Percentiles rank a stretch among this genome's conserved stretches.
phyloP scores from a whole-genome alignment of 768 basidiomycete genomes.

The Solioccasus polychromus region DNA sequence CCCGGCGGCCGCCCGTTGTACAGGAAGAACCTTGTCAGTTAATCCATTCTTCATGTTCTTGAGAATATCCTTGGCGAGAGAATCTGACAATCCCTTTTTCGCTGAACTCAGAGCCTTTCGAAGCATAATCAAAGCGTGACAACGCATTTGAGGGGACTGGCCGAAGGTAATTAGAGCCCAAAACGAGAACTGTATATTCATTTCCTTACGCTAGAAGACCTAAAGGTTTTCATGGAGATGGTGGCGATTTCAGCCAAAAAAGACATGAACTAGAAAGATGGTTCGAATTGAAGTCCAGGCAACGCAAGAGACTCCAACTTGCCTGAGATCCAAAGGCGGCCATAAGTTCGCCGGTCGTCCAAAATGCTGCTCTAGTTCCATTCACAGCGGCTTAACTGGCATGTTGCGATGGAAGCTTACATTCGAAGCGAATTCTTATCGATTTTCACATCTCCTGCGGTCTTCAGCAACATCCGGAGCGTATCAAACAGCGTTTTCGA shows the following conservation, averaged over 20 bases:
- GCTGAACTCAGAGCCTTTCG: conserved; percentile 78
- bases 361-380: conserved; percentile 69
- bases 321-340: conserved; percentile 79
- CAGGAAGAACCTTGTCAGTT: conserved; percentile 76
- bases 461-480: conserved; percentile 71
- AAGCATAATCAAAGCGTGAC: conserved; percentile 73
- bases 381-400: conserved; percentile 1
- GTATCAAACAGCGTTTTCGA: conserved; percentile 85
- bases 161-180: conserved; percentile 8
- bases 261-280: conserved; percentile 76
- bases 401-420: conserved; percentile 39
- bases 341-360: conserved; percentile 89
- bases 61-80: conserved; percentile 71
- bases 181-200: neutral
- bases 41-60: conserved; percentile 79
- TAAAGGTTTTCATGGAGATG: conserved; percentile 63
- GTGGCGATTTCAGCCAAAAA: conserved; percentile 83
- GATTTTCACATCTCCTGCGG: conserved; percentile 69
- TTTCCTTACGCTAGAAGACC: conserved; percentile 64
- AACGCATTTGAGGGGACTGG: conserved; percentile 79
- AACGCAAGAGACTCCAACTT: conserved; percentile 22
- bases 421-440: conserved; percentile 66
- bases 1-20: conserved; percentile 82
- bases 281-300: neutral
- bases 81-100: conserved; percentile 81